Base-by-base conservation (phyloP, 1,284 basidiomycete genomes). In the Fistulina hepatica region DNA sequence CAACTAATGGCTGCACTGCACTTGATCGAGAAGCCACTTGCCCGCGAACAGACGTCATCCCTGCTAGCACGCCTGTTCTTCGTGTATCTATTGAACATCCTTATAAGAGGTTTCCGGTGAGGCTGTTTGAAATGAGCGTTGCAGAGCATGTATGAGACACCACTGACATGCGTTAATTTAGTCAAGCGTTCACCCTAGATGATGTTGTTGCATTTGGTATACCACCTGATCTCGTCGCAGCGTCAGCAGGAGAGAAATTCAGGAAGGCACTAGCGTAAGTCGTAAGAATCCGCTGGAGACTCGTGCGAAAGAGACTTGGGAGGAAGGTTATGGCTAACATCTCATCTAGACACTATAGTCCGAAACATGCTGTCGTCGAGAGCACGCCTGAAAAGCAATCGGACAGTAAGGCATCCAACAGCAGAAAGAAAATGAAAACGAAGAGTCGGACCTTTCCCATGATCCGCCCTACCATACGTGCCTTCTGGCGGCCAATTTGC, bases 401-500 rank as follows among this genome's bases (percentile, higher is more conserved):
- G n/a, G n/a, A n/a, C n/a, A n/a, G n/a, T n/a, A n/a, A n/a, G n/a
- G n/a, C n/a, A n/a, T n/a, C n/a, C n/a, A n/a, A n/a, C n/a, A n/a
- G n/a, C n/a, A n/a, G n/a, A n/a, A n/a, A n/a, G n/a, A n/a, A n/a
- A n/a, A n/a, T n/a, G n/a, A n/a, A n/a, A n/a, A n/a, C n/a, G n/a
- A n/a, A n/a, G n/a, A n/a, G n/a, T n/a, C n/a, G n/a, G n/a, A n/a
- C n/a, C n/a, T n/a, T n/a, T 13, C 28, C 10, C 13, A 31, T 48
- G 21, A 16, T 48, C 15, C 11, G 33, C 5, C 37, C 44, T n/a
- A 46, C 46, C n/a, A 37, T 48, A 9, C 22, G 22, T 15, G 44
- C 42, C 3, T 44, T 48, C 21, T 34, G 35, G 2, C 30, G 36
- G 10, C 19, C 27, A n/a, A 46, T 48, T 40, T 10, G 39, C 10